A percentile compares a stretch with the other conserved stretches of the same genome.
Evolutionary conservation across 331 rosid species (phyloP).

Genomic region (Pyrus hybrid): DNA sequence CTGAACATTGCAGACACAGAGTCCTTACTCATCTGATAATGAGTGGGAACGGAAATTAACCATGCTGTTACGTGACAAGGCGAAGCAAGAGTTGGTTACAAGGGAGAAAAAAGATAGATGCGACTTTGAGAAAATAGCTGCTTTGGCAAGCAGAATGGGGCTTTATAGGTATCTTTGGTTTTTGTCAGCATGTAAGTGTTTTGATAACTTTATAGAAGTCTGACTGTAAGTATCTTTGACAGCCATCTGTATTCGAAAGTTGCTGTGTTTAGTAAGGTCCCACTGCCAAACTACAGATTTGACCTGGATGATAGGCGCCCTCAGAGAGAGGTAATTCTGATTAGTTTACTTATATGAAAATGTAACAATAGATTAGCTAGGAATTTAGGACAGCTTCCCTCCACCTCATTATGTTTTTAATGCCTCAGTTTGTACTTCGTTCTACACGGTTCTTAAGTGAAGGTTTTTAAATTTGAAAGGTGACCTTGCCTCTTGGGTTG

Average conservation of each 20-base stretch:
- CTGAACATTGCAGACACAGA: constrained; percentile 27
- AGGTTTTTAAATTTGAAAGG: constrained; percentile 53
- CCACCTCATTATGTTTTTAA: not conserved
- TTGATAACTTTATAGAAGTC: constrained; percentile 1
- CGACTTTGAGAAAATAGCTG: constrained; percentile 65
- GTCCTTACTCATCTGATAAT: constrained; percentile 29
- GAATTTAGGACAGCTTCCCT: not conserved
- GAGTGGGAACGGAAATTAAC: constrained; percentile 61
- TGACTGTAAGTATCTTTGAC: constrained; percentile 26
- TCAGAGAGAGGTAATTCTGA: constrained; percentile 71
- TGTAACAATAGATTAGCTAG: not conserved
- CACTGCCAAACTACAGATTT: constrained; percentile 89
- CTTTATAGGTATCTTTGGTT: constrained; percentile 49
- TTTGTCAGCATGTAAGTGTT: not conserved
- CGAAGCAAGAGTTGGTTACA: constrained; percentile 65
- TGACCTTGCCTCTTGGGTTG: constrained; percentile 46
- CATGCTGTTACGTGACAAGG: constrained; percentile 54
- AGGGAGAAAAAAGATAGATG: constrained; percentile 84
- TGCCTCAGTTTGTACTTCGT: not conserved
- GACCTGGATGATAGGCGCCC: constrained; percentile 92
- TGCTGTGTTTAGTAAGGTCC: constrained; percentile 80
- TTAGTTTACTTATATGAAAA: not conserved
- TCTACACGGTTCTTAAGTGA: not conserved
- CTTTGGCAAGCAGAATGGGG: constrained; percentile 75
- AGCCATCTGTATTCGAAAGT: constrained; percentile 86